Evolutionary conservation across 2,329 filamentous ascomycete genomes (phyloP), one percentile per base, ranked within the genome.

Genomic region (Rachicladosporium sp.): DNA sequence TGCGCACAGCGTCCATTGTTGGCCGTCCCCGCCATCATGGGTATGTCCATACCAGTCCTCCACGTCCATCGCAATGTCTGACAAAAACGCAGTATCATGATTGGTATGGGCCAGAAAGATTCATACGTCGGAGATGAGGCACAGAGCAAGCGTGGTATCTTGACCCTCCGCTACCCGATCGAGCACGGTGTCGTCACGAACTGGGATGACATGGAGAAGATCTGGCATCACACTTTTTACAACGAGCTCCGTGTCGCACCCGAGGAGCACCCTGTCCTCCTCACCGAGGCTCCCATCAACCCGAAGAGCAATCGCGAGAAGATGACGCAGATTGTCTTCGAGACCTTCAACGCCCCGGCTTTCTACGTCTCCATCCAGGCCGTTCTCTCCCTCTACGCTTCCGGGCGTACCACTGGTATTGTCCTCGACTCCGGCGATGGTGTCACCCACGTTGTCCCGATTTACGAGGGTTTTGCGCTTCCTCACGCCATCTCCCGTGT

Each of bases 171-270:
- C 76, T 98, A 98, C 74, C 91, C 91, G 66, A 98, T 98, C 68
- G 91, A 98, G 80, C 91, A 98, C 81, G 91, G 91, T 91, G 91
- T 98, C 62, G 91, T 98, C 66, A 98, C 91, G 74, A 96, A 96
- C 85, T 98, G 91, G 91, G 91, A 98, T 69, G 91, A 96, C 71
- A 96, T 96, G 91, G 91, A 96, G 78, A 96, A 96, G 82, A 96
- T 98, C 61, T 98, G 91, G 91, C 91, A 98, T 72, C 91, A 98
- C 85, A 96, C 91, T 66, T 98, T 98, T 80, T 98, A 96, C 85
- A 98, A 98, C 75, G 91, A 98, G 78, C 79, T 98, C 65, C 89
- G 91, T 89, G 91, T 98, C 53, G 91, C 91, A 60, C 91, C 91
- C 60, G 91, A 98, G 79, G 91, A 98, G 82, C 91, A 98, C 80